Evolutionary conservation across 106 monocot genomes (phyloP).

Genomic region (Ottelia alismoides): DNA sequence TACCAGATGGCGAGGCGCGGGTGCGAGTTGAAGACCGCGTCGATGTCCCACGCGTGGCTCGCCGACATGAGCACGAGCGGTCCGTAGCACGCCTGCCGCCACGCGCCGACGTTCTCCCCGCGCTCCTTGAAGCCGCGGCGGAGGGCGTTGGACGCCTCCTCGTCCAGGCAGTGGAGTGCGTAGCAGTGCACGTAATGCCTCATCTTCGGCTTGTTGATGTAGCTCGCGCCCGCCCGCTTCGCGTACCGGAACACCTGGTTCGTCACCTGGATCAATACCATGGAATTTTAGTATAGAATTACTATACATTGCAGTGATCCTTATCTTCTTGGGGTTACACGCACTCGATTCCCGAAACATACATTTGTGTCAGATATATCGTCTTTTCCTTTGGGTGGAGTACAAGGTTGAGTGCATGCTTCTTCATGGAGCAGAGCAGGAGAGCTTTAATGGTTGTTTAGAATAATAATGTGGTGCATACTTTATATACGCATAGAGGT

Average conservation of each 20-base stretch:
- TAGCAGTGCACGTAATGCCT: constrained; percentile 99
- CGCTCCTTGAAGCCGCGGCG: constrained; percentile 69
- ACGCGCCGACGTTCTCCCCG: constrained; percentile 89
- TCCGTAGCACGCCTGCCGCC: constrained; percentile 89
- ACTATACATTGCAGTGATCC: too few species aligned
- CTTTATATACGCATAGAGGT: too few species aligned
- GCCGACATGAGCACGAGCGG: constrained; percentile 83
- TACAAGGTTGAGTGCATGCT: too few species aligned
- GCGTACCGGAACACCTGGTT: constrained; percentile 96
- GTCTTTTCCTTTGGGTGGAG: too few species aligned
- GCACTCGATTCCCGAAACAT: too few species aligned
- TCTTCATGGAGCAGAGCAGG: too few species aligned
- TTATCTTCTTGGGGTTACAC: too few species aligned
- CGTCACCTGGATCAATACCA: constrained; percentile 74
- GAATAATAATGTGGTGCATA: too few species aligned
- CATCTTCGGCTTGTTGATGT: constrained; percentile 99
- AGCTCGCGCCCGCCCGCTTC: constrained; percentile 79
- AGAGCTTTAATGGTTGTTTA: too few species aligned
- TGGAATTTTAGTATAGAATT: too few species aligned
- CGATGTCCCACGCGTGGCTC: constrained; percentile 76
- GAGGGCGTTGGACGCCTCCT: constrained; percentile 64
- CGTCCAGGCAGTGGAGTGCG: constrained; percentile 90
- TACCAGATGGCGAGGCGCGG: constrained; percentile 88
- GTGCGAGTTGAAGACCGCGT: constrained; percentile 80
- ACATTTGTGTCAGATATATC: too few species aligned